These are phyloP conservation scores for Xylaria nigripes DNA, from an alignment of 495 filamentous ascomycete species.

Conservation along the genomic window DNA sequence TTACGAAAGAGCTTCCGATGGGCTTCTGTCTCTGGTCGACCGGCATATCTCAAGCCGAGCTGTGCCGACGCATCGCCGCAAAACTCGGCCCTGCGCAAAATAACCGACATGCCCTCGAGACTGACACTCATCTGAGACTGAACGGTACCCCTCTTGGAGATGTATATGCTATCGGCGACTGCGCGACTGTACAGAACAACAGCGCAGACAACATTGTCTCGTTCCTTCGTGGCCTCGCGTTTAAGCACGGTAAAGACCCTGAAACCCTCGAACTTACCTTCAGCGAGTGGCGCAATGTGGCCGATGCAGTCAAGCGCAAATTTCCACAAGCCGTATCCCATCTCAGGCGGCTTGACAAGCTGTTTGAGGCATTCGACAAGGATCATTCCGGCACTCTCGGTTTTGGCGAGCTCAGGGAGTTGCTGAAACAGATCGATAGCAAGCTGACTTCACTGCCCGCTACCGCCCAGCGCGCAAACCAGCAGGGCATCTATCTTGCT, in stretches of 20 bases:
- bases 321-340: conserved; percentile 94
- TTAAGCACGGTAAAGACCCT: conserved; percentile 84
- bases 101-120: conserved; percentile 89
- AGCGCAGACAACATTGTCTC: conserved; percentile 75
- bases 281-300: conserved; percentile 78
- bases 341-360: conserved; percentile 75
- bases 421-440: conserved; percentile 82
- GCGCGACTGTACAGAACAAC: conserved; percentile 94
- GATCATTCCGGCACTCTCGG: conserved; percentile 89
- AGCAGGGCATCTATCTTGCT: conserved; percentile 90
- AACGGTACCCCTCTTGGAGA: conserved; percentile 89
- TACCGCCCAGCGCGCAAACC: conserved; percentile 93
- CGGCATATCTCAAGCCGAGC: conserved; percentile 79
- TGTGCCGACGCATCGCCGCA: conserved; percentile 63
- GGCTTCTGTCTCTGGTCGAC: conserved; percentile 98
- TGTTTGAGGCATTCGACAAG: conserved; percentile 87
- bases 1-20: conserved; percentile 90
- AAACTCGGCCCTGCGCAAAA: conserved; percentile 67
- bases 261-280: conserved; percentile 76
- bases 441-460: conserved; percentile 82
- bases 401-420: conserved; percentile 81
- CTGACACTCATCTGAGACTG: conserved; percentile 86
- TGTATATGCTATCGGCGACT: conserved; percentile 97
- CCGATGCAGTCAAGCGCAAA: conserved; percentile 69
- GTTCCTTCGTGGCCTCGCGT: conserved; percentile 84